Conservation (phyloP, 176 grass and related monocot species). For the Phragmites australis region DNA sequence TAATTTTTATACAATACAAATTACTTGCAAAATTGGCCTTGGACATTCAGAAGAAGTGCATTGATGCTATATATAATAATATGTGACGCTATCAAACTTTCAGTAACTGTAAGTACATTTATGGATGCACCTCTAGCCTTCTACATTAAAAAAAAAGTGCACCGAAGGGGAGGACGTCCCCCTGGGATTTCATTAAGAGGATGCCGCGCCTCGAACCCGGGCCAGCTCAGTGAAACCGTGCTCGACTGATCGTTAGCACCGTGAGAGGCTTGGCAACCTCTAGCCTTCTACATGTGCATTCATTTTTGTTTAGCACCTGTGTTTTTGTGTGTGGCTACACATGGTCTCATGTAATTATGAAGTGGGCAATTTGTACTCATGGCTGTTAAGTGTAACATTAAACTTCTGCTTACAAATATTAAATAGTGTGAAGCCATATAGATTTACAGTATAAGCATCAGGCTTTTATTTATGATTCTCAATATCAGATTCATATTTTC, state of each 20-base stretch:
- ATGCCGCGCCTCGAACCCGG: too few relatives aligned
- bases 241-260: too few relatives aligned
- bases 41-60: background rate
- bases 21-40: background rate
- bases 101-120: background rate
- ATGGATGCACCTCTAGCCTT: background rate
- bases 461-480: background rate
- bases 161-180: too few relatives aligned
- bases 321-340: background rate
- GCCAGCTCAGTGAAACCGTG: too few relatives aligned
- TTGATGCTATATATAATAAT: background rate
- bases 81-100: background rate
- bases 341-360: background rate
- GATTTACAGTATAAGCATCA: background rate
- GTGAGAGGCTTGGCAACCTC: too few relatives aligned
- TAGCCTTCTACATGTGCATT: conserved; percentile 14
- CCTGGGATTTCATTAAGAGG: too few relatives aligned
- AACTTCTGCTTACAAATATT: background rate
- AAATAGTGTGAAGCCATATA: background rate
- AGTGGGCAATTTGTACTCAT: background rate
- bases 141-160: too few relatives aligned
- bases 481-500: background rate
- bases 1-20: conserved; percentile 1
- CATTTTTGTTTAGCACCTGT: background rate
- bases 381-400: background rate